Percentiles rank a stretch among this genome's conserved stretches.
phyloP scores from a whole-genome alignment of 169 alveolate genomes.

The Cryptosporidium ubiquitum region DNA sequence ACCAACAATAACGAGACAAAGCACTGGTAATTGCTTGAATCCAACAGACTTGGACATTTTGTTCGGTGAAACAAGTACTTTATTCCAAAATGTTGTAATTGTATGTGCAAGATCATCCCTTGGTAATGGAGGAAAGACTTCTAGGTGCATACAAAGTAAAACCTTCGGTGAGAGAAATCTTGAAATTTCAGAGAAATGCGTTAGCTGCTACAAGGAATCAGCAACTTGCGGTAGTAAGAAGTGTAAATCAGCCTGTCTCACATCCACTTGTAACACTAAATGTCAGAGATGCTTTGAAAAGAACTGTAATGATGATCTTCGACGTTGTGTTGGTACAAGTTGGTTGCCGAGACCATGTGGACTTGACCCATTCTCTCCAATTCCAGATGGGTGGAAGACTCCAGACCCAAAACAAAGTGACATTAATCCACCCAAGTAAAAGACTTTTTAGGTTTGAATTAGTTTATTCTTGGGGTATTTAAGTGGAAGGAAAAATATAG shows the following conservation, averaged over 20 bases:
- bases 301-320: conserved; percentile 5
- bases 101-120: conserved; percentile 61
- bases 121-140: conserved; percentile 37
- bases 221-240: conserved; percentile 58
- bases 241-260: conserved; percentile 53
- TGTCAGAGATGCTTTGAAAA: conserved; percentile 56
- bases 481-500: neutral
- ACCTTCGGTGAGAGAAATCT: neutral
- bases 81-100: conserved; percentile 28
- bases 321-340: neutral
- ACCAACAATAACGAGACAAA: conserved; percentile 41
- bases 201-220: conserved; percentile 44
- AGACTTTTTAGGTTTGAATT: neutral
- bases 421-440: neutral
- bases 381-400: conserved; percentile 45
- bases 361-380: conserved; percentile 26
- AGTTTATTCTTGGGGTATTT: neutral
- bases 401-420: conserved; percentile 39
- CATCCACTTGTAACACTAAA: conserved; percentile 42
- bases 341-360: conserved; percentile 68
- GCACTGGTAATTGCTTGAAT: conserved; percentile 41
- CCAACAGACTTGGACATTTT: neutral
- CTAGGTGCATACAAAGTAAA: conserved; percentile 9
- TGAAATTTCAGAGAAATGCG: conserved; percentile 12
- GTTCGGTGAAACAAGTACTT: neutral